Conservation (phyloP, 2,329 filamentous ascomycete species). For the Boeremia exigua region DNA sequence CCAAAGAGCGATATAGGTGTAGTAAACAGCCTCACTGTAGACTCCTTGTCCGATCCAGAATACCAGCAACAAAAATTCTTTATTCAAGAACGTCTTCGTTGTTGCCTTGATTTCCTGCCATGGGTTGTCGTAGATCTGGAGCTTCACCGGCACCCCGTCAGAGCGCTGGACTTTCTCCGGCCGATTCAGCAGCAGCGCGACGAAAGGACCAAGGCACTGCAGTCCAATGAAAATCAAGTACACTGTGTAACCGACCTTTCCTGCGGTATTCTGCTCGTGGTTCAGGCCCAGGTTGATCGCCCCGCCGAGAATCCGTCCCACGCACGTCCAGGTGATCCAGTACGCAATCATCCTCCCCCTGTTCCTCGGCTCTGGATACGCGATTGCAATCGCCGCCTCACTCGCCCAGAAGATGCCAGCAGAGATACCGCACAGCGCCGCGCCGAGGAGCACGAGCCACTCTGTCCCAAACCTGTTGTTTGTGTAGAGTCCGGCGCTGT, state of each 20-base stretch:
- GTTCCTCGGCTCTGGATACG: conserved; percentile 16
- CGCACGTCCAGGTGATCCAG: conserved; percentile 60
- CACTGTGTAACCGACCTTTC: conserved; percentile 54
- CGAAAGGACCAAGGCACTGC: conserved; percentile 53
- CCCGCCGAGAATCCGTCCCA: conserved; percentile 60
- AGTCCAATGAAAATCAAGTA: conserved; percentile 50
- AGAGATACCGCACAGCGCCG: conserved; percentile 20
- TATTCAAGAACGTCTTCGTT: conserved; percentile 42
- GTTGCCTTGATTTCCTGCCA: conserved; percentile 13
- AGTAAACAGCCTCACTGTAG: conserved; percentile 20
- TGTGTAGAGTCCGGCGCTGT: conserved; percentile 22
- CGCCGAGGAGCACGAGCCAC: conserved; percentile 22
- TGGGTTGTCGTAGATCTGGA: conserved; percentile 50
- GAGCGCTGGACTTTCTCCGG: conserved; percentile 53
- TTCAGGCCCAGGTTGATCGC: conserved; percentile 60
- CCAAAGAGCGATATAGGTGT: conserved; percentile 59
- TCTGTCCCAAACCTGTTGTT: conserved; percentile 23
- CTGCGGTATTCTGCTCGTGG: conserved; percentile 48
- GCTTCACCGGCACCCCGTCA: conserved; percentile 47
- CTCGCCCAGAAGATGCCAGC: conserved; percentile 24
- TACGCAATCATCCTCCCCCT: conserved; percentile 43
- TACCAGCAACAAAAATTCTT: conserved; percentile 56
- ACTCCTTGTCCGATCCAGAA: conserved; percentile 34
- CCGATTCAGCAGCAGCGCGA: conserved; percentile 53
- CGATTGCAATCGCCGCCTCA: conserved; percentile 20